Evolutionary conservation across 2,329 filamentous ascomycete species (phyloP).

Genomic region (Cryphonectria nitschkei): DNA sequence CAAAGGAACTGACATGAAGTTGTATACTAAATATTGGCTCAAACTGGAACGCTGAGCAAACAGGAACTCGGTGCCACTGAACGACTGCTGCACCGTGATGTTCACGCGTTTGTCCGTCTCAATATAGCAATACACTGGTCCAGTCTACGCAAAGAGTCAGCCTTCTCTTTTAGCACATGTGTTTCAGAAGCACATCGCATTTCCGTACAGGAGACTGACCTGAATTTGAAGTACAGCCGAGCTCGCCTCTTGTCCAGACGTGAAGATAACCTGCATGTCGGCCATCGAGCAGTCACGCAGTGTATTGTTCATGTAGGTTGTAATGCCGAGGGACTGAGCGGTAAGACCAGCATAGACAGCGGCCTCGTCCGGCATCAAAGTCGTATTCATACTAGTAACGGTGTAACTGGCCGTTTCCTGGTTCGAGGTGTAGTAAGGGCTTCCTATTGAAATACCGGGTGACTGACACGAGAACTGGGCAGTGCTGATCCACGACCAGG

Average conservation of each 20-base stretch:
- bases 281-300: slow-evolving; percentile 16
- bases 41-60: slow-evolving; percentile 23
- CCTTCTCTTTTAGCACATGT: neutral
- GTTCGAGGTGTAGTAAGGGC: slow-evolving; percentile 23
- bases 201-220: neutral
- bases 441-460: slow-evolving; percentile 23
- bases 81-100: slow-evolving; percentile 23
- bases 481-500: slow-evolving; percentile 28
- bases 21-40: slow-evolving; percentile 22
- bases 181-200: too few species aligned
- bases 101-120: slow-evolving; percentile 14
- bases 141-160: slow-evolving; percentile 13
- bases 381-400: slow-evolving; percentile 21
- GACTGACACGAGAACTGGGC: slow-evolving; percentile 24
- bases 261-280: slow-evolving; percentile 20
- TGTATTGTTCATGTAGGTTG: slow-evolving; percentile 25
- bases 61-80: slow-evolving; percentile 24
- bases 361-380: slow-evolving; percentile 1
- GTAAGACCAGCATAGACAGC: slow-evolving; percentile 11
- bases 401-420: slow-evolving; percentile 25
- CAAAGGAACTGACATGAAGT: slow-evolving; percentile 19
- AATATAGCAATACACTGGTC: slow-evolving; percentile 21
- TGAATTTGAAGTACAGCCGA: slow-evolving; percentile 20
- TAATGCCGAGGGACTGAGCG: slow-evolving; percentile 21
- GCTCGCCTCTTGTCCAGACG: slow-evolving; percentile 17